These are phyloP conservation scores for Aphanomyces cochlioides DNA, from an alignment of 352 stramenopile genomes.

Conservation along the genomic window DNA sequence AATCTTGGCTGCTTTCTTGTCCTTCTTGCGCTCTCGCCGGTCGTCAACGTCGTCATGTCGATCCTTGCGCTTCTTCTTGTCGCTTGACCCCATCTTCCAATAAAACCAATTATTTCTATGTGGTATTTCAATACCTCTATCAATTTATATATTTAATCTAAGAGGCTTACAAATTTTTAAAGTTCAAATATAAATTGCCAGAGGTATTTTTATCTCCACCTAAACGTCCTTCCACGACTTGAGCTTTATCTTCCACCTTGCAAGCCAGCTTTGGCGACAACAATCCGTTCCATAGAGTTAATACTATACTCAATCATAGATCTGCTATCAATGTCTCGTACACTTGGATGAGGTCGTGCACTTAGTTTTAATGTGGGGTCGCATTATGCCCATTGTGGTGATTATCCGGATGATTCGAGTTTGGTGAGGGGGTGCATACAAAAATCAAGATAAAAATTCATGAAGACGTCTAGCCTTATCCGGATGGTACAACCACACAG, in stretches of 20 bases:
- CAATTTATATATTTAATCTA: neutral
- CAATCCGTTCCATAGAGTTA: no score
- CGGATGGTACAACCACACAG: neutral
- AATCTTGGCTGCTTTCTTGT: constrained; percentile 72
- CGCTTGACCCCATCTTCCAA: neutral
- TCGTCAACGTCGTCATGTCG: constrained; percentile 31
- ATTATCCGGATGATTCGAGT: neutral
- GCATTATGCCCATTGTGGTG: neutral
- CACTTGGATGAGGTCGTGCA: no score
- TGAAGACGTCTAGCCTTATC: neutral
- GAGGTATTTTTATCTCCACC: no score
- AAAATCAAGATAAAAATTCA: neutral
- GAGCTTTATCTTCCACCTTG: no score
- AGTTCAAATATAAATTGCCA: no score
- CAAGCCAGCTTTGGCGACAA: no score
- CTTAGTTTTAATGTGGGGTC: no score
- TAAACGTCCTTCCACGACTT: no score
- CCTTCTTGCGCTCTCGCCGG: constrained; percentile 52
- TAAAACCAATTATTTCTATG: neutral
- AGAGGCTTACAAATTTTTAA: neutral
- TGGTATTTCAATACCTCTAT: neutral
- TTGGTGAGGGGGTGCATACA: neutral
- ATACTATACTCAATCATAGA: no score
- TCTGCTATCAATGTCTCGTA: no score
- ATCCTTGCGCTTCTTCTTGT: constrained; percentile 2